Evolutionary conservation across 2,329 filamentous ascomycete species (phyloP).

Genomic region (Cercospora berteroae): DNA sequence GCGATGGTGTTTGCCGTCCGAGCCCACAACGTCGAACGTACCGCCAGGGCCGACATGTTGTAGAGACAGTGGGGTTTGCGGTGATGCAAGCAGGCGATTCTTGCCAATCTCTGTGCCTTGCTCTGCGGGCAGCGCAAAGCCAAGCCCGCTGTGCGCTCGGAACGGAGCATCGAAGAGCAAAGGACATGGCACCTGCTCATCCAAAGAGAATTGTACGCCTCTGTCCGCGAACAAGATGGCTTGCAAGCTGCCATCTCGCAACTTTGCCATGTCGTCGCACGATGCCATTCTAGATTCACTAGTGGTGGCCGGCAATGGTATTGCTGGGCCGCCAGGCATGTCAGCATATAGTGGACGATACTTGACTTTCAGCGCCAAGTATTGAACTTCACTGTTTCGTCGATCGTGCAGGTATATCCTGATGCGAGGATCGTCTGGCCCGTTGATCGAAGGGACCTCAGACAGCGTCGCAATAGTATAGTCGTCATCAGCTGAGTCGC

Average conservation of each 20-base stretch:
- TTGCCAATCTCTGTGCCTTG: slow-evolving; percentile 29
- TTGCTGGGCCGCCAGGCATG: slow-evolving; percentile 8
- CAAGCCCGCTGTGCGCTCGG: slow-evolving; percentile 26
- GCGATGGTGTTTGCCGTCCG: slow-evolving; percentile 31
- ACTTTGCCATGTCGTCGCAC: slow-evolving; percentile 29
- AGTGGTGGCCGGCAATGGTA: slow-evolving; percentile 30
- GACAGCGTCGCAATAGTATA: slow-evolving; percentile 25
- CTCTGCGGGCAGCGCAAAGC: background rate
- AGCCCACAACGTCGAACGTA: slow-evolving; percentile 30
- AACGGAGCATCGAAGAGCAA: slow-evolving; percentile 27
- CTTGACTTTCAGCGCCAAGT: slow-evolving; percentile 30
- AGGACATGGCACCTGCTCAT: slow-evolving; percentile 24
- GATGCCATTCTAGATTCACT: slow-evolving; percentile 20
- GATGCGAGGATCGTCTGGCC: slow-evolving; percentile 24
- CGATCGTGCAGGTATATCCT: slow-evolving; percentile 34
- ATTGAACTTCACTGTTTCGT: slow-evolving; percentile 23
- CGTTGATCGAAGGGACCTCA: slow-evolving; percentile 17
- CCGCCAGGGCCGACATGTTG: slow-evolving; percentile 25
- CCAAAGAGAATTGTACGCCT: slow-evolving; percentile 29
- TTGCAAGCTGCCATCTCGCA: slow-evolving; percentile 20
- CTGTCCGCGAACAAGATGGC: slow-evolving; percentile 28
- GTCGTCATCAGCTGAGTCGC: background rate
- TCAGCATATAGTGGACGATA: slow-evolving; percentile 31
- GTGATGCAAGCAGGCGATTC: slow-evolving; percentile 29
- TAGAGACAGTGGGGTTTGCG: slow-evolving; percentile 15